phyloP scores from a whole-genome alignment of 2,329 filamentous ascomycete species.

The Zymoseptoria tritici region DNA sequence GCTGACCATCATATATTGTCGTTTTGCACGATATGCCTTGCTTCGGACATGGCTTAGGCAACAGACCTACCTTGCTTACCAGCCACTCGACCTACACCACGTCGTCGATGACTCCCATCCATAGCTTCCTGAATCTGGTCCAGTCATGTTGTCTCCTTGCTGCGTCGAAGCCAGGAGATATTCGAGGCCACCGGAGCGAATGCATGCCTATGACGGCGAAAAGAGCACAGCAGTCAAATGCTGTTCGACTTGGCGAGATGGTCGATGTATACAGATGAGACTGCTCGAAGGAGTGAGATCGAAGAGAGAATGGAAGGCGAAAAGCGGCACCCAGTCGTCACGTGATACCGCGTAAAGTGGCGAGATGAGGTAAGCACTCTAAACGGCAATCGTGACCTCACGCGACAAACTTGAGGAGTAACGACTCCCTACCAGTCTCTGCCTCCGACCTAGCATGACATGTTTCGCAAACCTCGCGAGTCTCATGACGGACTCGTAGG shows the following conservation, averaged over 20 bases:
- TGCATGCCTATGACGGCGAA: too few species aligned
- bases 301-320: not conserved
- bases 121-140: too few species aligned
- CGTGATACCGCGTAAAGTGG: not conserved
- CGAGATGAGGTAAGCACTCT: not conserved
- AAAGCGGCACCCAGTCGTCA: not conserved
- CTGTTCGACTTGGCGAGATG: too few species aligned
- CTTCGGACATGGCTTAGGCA: too few species aligned
- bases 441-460: slow-evolving; percentile 18
- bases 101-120: too few species aligned
- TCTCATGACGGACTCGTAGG: slow-evolving; percentile 37
- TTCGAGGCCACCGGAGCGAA: too few species aligned
- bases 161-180: too few species aligned
- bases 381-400: not conserved
- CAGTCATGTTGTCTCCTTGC: too few species aligned
- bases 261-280: too few species aligned
- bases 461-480: slow-evolving; percentile 50
- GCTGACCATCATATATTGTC: not conserved
- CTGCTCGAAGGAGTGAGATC: not conserved
- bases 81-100: too few species aligned
- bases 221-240: too few species aligned
- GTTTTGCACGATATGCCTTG: not conserved
- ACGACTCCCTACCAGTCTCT: not conserved
- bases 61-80: too few species aligned
- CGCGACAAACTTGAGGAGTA: not conserved